These are phyloP conservation scores for Acer saccharum DNA, from an alignment of 345 rosid species.

Conservation along the genomic window DNA sequence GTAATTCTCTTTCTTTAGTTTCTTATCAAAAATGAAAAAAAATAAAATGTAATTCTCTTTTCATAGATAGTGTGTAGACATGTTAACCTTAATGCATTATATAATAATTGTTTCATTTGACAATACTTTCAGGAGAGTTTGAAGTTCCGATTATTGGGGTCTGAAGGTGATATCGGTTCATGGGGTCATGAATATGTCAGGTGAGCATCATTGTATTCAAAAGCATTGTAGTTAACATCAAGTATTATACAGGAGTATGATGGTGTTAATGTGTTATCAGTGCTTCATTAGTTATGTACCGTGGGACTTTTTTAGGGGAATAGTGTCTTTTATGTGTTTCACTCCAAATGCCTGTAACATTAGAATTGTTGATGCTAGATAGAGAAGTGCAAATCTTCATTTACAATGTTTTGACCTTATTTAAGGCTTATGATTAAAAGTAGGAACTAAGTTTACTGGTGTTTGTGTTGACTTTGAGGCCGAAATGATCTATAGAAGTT, in stretches of 20 bases:
- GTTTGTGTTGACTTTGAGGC: background rate
- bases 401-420: background rate
- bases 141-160: constrained; percentile 79
- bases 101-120: constrained; percentile 6
- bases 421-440: background rate
- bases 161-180: constrained; percentile 91
- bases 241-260: constrained; percentile 1
- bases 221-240: background rate
- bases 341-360: background rate
- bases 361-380: background rate
- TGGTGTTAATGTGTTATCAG: background rate
- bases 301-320: background rate
- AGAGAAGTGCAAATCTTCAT: background rate
- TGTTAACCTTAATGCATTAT: background rate
- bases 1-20: background rate
- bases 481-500: background rate
- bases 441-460: background rate
- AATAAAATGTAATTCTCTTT: background rate
- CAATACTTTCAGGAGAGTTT: constrained; percentile 76
- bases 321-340: background rate
- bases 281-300: background rate
- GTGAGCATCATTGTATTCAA: constrained; percentile 28
- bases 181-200: constrained; percentile 99
- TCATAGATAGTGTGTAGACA: background rate
- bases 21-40: background rate